phyloP scores from a whole-genome alignment of 1,284 basidiomycete species.

The Spongispora temasekensis region DNA sequence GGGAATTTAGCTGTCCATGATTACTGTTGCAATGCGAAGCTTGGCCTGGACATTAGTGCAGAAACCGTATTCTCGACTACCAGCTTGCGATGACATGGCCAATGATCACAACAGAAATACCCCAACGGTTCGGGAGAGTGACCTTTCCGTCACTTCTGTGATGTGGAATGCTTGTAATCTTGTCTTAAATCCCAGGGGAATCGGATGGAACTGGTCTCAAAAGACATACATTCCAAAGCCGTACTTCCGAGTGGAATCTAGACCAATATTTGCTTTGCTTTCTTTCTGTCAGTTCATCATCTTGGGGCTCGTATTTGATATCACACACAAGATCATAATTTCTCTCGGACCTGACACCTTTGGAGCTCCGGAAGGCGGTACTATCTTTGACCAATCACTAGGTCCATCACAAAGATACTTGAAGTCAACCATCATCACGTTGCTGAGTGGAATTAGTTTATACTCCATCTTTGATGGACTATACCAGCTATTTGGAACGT shows the following conservation, averaged over 20 bases:
- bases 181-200: constrained; percentile 22
- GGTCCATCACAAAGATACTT: constrained; percentile 44
- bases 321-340: background rate
- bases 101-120: background rate
- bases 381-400: constrained; percentile 51
- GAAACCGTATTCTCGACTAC: no score
- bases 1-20: no score
- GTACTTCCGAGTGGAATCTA: constrained; percentile 19
- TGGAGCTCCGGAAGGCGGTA: constrained; percentile 34
- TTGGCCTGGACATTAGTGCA: no score
- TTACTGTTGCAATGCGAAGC: no score
- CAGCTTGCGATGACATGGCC: no score
- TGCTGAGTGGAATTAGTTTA: constrained; percentile 43
- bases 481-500: constrained; percentile 45
- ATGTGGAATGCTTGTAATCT: constrained; percentile 35
- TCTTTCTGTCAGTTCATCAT: constrained; percentile 16
- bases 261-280: constrained; percentile 15
- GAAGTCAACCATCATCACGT: constrained; percentile 43
- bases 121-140: background rate
- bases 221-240: constrained; percentile 13
- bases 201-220: constrained; percentile 28
- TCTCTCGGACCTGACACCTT: constrained; percentile 27
- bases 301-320: constrained; percentile 11
- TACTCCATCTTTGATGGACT: constrained; percentile 47
- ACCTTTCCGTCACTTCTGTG: constrained; percentile 7